These are phyloP conservation scores for Dendryphion nanum DNA, from an alignment of 2,329 filamentous ascomycete species.

Conservation along the genomic window DNA sequence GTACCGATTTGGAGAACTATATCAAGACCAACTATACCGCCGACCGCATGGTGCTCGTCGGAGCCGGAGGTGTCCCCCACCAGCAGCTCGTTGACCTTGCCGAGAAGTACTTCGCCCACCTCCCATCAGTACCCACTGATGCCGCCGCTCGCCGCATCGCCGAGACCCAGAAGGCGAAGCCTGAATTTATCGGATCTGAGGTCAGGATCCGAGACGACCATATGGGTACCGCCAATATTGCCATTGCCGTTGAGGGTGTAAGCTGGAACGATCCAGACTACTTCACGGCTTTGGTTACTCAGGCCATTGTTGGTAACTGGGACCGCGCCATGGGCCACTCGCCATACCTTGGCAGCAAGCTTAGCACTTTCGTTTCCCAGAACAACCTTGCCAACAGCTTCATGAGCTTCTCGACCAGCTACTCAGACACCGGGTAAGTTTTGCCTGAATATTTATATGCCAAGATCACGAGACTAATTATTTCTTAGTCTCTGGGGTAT, in stretches of 20 bases:
- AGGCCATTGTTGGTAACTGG: conserved; percentile 99
- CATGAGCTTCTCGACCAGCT: conserved; percentile 99
- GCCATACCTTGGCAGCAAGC: conserved; percentile 95
- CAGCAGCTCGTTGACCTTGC: conserved; percentile 91
- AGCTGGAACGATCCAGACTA: conserved; percentile 99
- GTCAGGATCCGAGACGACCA: conserved; percentile 94
- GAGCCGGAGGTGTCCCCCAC: conserved; percentile 90
- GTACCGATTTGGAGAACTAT: conserved; percentile 87
- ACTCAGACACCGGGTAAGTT: conserved; percentile 93
- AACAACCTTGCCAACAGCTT: conserved; percentile 98
- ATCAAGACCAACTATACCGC: conserved; percentile 99
- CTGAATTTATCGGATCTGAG: conserved; percentile 95
- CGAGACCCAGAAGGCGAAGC: conserved; percentile 77
- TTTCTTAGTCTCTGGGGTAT: conserved; percentile 89
- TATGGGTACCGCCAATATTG: conserved; percentile 94
- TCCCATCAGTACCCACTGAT: conserved; percentile 74
- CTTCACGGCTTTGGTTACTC: conserved; percentile 95
- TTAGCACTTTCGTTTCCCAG: conserved; percentile 91
- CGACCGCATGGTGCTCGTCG: conserved; percentile 98
- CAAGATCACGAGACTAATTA: conserved; percentile 24
- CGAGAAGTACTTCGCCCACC: conserved; percentile 86
- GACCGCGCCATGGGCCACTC: conserved; percentile 98
- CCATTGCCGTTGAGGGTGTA: conserved; percentile 97
- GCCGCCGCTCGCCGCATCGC: conserved; percentile 69
- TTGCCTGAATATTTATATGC: conserved; percentile 1